Conservation (phyloP, 163 green algal species). For the Coccomyxa subellipsoidea region DNA sequence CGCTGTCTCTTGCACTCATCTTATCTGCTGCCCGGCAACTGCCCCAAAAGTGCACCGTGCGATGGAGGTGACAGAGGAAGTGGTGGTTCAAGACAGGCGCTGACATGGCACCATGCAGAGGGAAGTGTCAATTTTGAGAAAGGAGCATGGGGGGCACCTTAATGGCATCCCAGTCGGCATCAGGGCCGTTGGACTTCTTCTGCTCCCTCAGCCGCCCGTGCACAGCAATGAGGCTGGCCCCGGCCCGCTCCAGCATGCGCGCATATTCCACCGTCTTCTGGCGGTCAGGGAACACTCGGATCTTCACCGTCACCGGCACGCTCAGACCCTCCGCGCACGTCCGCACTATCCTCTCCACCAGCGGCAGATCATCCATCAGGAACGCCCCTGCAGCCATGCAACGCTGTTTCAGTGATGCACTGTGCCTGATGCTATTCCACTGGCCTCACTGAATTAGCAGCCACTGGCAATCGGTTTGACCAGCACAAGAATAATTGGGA, state of each 20-base stretch:
- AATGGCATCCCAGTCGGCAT: slow-evolving; percentile 86
- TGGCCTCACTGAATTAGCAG: too few relatives aligned
- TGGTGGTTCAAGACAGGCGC: too few relatives aligned
- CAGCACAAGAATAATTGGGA: background rate
- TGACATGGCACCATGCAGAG: background rate
- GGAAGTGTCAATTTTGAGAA: background rate
- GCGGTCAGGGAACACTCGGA: slow-evolving; percentile 86
- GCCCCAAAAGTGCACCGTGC: too few relatives aligned
- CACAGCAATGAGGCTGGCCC: slow-evolving; percentile 85
- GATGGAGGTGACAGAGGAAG: too few relatives aligned
- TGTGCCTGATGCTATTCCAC: too few relatives aligned
- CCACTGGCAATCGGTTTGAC: too few relatives aligned
- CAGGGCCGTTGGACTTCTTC: slow-evolving; percentile 61
- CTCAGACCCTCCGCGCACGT: slow-evolving; percentile 42
- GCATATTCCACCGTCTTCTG: slow-evolving; percentile 89
- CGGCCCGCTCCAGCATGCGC: slow-evolving; percentile 84
- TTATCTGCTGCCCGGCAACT: too few relatives aligned
- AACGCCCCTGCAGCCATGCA: slow-evolving; percentile 62
- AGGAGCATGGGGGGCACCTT: slow-evolving; percentile 19
- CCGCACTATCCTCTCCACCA: slow-evolving; percentile 68
- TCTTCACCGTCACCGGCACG: slow-evolving; percentile 92
- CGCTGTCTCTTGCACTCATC: too few relatives aligned
- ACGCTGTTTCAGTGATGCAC: background rate
- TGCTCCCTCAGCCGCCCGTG: slow-evolving; percentile 93
- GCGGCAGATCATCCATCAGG: slow-evolving; percentile 93